Percentiles rank a stretch among this genome's conserved stretches.
phyloP scores from a whole-genome alignment of 306 rosid genomes.

The Hippophae tibetana region DNA sequence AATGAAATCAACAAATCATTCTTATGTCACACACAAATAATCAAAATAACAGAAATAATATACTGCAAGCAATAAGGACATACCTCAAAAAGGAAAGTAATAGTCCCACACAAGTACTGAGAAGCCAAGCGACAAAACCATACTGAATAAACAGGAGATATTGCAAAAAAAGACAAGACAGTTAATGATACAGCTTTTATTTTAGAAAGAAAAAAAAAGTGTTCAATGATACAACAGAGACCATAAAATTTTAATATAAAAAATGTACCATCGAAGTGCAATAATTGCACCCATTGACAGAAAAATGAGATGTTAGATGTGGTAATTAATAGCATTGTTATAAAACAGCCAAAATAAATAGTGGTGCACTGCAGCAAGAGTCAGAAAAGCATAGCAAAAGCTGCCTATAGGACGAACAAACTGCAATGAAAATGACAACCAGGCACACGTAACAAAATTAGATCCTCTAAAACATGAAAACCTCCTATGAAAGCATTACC shows the following conservation, averaged over 20 bases:
- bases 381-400: no score
- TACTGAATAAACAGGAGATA: conserved; percentile 49
- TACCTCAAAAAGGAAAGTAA: conserved; percentile 96
- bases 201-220: neutral
- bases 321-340: no score
- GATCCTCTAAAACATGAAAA: no score
- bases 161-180: conserved; percentile 10
- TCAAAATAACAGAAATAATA: conserved; percentile 5
- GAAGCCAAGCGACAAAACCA: conserved; percentile 95
- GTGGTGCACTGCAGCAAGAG: no score
- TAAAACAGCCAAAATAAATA: no score
- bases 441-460: no score
- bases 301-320: neutral
- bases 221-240: neutral
- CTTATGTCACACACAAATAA: neutral
- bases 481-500: no score
- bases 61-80: conserved; percentile 13
- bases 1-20: neutral
- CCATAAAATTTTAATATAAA: neutral
- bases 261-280: neutral
- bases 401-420: no score
- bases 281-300: neutral
- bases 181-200: conserved; percentile 8
- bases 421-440: no score
- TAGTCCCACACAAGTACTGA: conserved; percentile 94